These are phyloP conservation scores for Helicocarpus griseus DNA, from an alignment of 2,329 filamentous ascomycete genomes.

Conservation along the genomic window DNA sequence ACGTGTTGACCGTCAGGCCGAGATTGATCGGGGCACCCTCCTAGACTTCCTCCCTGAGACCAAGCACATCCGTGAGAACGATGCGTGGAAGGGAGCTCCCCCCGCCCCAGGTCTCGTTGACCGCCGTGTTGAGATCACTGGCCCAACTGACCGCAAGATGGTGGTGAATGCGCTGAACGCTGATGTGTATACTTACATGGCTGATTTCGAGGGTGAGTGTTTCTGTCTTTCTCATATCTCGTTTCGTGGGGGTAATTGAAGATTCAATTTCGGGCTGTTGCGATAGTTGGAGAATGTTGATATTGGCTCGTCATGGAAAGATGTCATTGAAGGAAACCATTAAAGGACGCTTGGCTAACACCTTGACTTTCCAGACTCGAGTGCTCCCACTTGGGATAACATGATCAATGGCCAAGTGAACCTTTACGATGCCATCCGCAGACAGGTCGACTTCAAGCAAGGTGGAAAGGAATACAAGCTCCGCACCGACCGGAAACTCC, in stretches of 20 bases:
- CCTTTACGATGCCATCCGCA: conserved; percentile 89
- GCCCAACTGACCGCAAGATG: conserved; percentile 97
- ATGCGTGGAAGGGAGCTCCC: conserved; percentile 83
- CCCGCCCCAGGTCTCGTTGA: conserved; percentile 90
- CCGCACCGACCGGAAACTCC: conserved; percentile 73
- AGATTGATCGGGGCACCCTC: conserved; percentile 80
- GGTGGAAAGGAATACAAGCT: conserved; percentile 96
- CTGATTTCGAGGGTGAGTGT: conserved; percentile 82
- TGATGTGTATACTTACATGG: conserved; percentile 98
- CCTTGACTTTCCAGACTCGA: conserved; percentile 57
- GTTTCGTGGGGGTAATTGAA: too few species aligned
- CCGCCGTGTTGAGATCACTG: conserved; percentile 92
- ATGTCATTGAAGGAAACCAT: conserved; percentile 2
- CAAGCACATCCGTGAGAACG: conserved; percentile 85
- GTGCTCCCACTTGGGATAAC: conserved; percentile 95
- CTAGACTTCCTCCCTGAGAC: conserved; percentile 96
- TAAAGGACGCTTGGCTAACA: background rate
- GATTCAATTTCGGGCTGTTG: too few species aligned
- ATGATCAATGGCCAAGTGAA: conserved; percentile 99
- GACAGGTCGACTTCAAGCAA: conserved; percentile 92
- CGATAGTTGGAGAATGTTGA: too few species aligned
- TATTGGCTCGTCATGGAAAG: too few species aligned
- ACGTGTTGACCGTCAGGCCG: conserved; percentile 75
- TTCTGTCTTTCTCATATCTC: background rate
- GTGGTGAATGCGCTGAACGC: conserved; percentile 95